phyloP scores from a whole-genome alignment of 2,329 filamentous ascomycete genomes.

The Ophiostoma piceae region DNA sequence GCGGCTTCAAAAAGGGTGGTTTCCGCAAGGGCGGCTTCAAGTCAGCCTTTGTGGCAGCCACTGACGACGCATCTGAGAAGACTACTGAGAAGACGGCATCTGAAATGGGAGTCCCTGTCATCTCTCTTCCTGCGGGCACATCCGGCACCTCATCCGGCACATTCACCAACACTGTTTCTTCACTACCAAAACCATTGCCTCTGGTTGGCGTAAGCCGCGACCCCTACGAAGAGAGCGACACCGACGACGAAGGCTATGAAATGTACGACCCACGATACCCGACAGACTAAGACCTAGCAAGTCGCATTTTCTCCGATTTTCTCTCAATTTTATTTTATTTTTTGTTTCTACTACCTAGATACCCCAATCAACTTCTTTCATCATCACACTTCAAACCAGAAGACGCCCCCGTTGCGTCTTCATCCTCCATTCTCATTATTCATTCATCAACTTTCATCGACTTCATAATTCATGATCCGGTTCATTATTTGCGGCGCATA shows the following conservation, averaged over 20 bases:
- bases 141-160: neutral
- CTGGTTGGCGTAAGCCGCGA: neutral
- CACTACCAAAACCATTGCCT: neutral
- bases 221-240: conserved; percentile 49
- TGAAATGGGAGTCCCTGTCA: neutral
- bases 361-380: neutral
- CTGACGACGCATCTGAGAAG: neutral
- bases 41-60: conserved; percentile 61
- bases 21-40: conserved; percentile 85
- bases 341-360: neutral
- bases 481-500: neutral
- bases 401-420: neutral
- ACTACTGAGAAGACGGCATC: neutral
- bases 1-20: conserved; percentile 55
- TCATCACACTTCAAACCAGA: neutral
- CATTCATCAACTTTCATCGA: neutral
- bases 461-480: neutral
- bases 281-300: conserved; percentile 46
- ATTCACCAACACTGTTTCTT: neutral
- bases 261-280: conserved; percentile 58
- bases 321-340: neutral
- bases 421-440: neutral
- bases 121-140: neutral
- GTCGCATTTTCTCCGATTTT: neutral
- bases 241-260: conserved; percentile 66